These are phyloP conservation scores for Pharus latifolius DNA, from an alignment of 176 grass and related monocot species.

Conservation along the genomic window DNA sequence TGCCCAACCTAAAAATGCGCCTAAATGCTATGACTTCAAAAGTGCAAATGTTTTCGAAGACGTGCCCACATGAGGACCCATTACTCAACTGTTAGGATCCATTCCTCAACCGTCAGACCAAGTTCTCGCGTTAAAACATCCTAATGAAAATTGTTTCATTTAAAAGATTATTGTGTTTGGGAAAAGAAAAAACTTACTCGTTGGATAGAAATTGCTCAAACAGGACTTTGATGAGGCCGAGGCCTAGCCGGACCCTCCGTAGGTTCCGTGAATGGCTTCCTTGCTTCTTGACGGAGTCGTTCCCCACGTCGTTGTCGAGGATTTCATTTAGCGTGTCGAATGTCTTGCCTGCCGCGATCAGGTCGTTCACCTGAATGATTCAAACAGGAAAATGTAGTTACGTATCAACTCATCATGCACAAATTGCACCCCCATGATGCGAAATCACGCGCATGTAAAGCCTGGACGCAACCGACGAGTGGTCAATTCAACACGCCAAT, in stretches of 20 bases:
- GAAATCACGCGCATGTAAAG: background rate
- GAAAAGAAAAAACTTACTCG: conserved; percentile 38
- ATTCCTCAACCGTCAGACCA: too few relatives aligned
- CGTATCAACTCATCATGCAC: background rate
- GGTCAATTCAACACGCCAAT: background rate
- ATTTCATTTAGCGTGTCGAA: conserved; percentile 68
- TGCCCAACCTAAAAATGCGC: too few relatives aligned
- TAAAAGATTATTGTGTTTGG: background rate
- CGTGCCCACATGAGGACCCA: too few relatives aligned
- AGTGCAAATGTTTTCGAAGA: too few relatives aligned
- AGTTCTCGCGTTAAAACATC: too few relatives aligned
- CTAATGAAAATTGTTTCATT: too few relatives aligned
- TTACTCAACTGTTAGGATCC: too few relatives aligned
- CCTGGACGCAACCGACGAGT: background rate
- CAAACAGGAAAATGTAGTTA: background rate
- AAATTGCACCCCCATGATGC: background rate
- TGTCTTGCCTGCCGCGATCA: conserved; percentile 64
- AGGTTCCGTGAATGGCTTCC: conserved; percentile 95
- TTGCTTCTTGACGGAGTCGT: conserved; percentile 69
- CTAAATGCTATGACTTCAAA: too few relatives aligned
- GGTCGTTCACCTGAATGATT: conserved; percentile 66
- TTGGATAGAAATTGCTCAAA: conserved; percentile 72
- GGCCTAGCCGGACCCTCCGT: conserved; percentile 82
- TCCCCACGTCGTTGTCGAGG: conserved; percentile 73
- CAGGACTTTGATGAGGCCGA: conserved; percentile 80